phyloP scores from a whole-genome alignment of 371 early-diverging fungal genomes.

The Amoeboaphelidium protococcarum region DNA sequence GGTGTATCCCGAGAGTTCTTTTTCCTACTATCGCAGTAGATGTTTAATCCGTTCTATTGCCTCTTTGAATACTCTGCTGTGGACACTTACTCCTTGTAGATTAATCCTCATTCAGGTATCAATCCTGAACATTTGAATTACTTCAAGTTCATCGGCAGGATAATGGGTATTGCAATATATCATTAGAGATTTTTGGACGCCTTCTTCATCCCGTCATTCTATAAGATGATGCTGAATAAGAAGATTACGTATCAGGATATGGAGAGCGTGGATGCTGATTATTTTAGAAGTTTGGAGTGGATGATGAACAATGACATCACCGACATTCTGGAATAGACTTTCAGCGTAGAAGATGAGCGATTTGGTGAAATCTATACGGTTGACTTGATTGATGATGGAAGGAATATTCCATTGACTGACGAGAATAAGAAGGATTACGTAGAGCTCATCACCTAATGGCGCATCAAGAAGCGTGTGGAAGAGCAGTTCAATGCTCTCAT shows the following conservation, averaged over 20 bases:
- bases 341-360: constrained; percentile 53
- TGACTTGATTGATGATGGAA: constrained; percentile 69
- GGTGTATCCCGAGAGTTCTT: constrained; percentile 74
- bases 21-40: constrained; percentile 81
- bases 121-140: constrained; percentile 95
- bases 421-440: constrained; percentile 92
- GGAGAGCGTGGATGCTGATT: constrained; percentile 85
- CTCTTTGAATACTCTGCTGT: constrained; percentile 91
- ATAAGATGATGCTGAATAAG: constrained; percentile 80
- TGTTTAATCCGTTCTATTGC: constrained; percentile 94
- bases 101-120: constrained; percentile 79
- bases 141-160: constrained; percentile 93
- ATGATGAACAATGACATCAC: constrained; percentile 70
- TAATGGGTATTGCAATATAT: constrained; percentile 85
- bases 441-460: constrained; percentile 53
- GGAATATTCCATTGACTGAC: constrained; percentile 77
- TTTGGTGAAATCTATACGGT: constrained; percentile 76
- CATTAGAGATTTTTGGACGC: constrained; percentile 88
- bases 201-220: constrained; percentile 82
- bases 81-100: constrained; percentile 85
- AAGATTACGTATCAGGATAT: constrained; percentile 64
- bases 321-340: constrained; percentile 62
- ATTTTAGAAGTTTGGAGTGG: constrained; percentile 75
- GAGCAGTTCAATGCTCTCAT: constrained; percentile 82
- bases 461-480: constrained; percentile 53